Evolutionary conservation across 164 flowering plant species (phyloP), one percentile per base, ranked within the genome.

Genomic region (Stephania japonica): DNA sequence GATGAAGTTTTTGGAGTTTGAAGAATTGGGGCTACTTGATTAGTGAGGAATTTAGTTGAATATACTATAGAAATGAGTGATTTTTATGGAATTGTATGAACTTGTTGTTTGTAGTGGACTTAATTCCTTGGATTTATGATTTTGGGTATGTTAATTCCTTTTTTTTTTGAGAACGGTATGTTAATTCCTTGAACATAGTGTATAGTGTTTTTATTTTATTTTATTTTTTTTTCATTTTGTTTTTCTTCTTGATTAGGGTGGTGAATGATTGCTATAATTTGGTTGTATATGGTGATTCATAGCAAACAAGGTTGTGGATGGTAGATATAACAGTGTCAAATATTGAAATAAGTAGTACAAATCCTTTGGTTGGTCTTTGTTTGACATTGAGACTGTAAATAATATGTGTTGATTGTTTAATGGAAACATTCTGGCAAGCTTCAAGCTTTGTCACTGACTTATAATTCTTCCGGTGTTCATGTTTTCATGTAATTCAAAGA

Each of bases 1-100:
- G 71, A 56, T 73, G 47, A 49, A 38, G n/a, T 73, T 68, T 61
- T 2, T 53, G 65, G 25, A 66, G 67, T 13, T 77, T 44, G n/a
- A 42, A 53, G 67, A 67, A n/a, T n/a, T 43, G 26, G 27, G 41
- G 25, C 7, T 56, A 10, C 56, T 76, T 42, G 42, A 71, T 61
- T 24, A 16, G 42, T 24, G 68, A 72, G 68, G 11, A 65, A 42
- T 13, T 42, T 61, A 21, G 61, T 18, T 7, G 26, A n/a, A 41
- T 71, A 42, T 56, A 18, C 70, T 42, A 63, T 53, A 21, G 4
- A 23, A n/a, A 50, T 24, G 24, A 5, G 13, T 74, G 16, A 56
- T 23, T 42, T 56, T 6, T 61, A 16, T 16, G 21, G n/a, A 53
- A 49, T 68, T 74, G 14, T 7, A 6, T 38, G 41, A n/a, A 42